These are phyloP conservation scores for Fusarium nanum DNA, from an alignment of 2,329 filamentous ascomycete species.

Conservation along the genomic window DNA sequence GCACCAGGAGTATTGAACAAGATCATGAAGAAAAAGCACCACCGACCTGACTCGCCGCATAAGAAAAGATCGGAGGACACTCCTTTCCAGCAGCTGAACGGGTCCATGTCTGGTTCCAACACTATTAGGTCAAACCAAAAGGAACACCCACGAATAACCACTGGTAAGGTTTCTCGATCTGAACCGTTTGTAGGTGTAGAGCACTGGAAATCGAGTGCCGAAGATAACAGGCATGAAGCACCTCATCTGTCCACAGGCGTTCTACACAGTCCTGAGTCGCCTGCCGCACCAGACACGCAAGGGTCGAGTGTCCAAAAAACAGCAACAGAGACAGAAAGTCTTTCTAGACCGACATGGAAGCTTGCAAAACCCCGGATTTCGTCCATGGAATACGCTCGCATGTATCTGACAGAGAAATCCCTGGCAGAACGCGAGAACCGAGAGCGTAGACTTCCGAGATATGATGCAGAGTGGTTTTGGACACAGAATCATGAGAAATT, in stretches of 20 bases:
- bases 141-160: conserved; percentile 32
- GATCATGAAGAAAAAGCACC: conserved; percentile 46
- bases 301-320: background rate
- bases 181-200: conserved; percentile 18
- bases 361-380: conserved; percentile 51
- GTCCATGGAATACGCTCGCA: conserved; percentile 55
- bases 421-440: conserved; percentile 43
- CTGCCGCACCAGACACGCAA: background rate
- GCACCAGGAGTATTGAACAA: conserved; percentile 46
- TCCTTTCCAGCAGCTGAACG: background rate
- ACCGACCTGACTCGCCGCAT: conserved; percentile 33
- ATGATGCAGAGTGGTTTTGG: conserved; percentile 51
- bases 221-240: conserved; percentile 1
- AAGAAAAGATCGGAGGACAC: conserved; percentile 5
- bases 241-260: background rate
- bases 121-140: conserved; percentile 12
- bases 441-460: conserved; percentile 47
- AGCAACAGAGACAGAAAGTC: conserved; percentile 1
- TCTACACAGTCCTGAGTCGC: background rate
- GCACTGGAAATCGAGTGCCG: background rate
- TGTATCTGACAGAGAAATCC: conserved; percentile 52
- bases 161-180: conserved; percentile 44
- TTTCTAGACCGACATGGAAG: conserved; percentile 1
- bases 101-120: background rate
- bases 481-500: conserved; percentile 52